These are phyloP conservation scores for Somion occarium DNA, from an alignment of 1,284 basidiomycete species.

Conservation along the genomic window DNA sequence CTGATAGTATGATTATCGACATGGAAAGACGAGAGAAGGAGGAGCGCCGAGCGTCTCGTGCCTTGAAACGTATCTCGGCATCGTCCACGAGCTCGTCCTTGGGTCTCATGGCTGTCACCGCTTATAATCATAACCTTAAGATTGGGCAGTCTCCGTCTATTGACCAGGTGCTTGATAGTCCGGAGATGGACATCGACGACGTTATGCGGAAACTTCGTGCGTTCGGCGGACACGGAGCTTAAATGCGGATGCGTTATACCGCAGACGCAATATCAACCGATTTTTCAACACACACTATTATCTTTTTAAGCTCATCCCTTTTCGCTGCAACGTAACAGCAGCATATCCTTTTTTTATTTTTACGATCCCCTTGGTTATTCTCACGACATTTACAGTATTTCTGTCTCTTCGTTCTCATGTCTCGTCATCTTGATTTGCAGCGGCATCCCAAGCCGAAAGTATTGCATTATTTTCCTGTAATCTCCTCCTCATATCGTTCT, in stretches of 20 bases:
- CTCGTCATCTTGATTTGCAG: no score
- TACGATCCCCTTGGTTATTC: background rate
- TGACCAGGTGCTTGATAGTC: conserved; percentile 27
- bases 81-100: conserved; percentile 20
- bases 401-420: background rate
- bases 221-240: no score
- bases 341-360: background rate
- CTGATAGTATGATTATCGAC: conserved; percentile 4
- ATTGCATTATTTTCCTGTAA: no score
- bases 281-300: background rate
- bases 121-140: conserved; percentile 18
- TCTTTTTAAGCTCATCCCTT: background rate
- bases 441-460: no score
- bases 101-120: background rate
- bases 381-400: background rate
- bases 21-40: conserved; percentile 23
- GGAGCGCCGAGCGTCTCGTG: conserved; percentile 29
- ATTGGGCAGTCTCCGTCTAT: conserved; percentile 26
- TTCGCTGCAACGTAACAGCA: background rate
- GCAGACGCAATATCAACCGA: background rate
- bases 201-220: conserved; percentile 21
- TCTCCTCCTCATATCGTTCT: no score
- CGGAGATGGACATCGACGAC: conserved; percentile 21
- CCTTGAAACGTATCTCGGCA: conserved; percentile 32
- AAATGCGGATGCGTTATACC: no score